Evolutionary conservation across 345 rosid genomes (phyloP), one percentile per base, ranked within the genome.

Genomic region (Hirschfeldia incana): DNA sequence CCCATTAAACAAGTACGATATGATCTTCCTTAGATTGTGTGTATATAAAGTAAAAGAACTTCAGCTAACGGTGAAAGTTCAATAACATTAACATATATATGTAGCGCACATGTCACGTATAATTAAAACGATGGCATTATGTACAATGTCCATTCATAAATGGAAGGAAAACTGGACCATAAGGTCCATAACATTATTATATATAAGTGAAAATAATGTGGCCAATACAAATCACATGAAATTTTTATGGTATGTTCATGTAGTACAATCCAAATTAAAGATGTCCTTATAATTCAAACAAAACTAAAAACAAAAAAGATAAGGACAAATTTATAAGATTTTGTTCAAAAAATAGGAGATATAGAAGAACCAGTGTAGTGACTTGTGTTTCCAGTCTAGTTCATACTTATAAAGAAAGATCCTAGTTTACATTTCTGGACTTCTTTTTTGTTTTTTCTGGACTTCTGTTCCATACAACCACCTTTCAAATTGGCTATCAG

Each of bases 191-290:
- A 72, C 68, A 67, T 17, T 65, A 30, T 53, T 53, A 57, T 55
- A 46, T 67, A 73, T 67, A 79, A 68, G 78, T 73, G 82, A 73
- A 21, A 21, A 21, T 21, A 21, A 67, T 68, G 65, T 79, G 67
- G 74, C 75, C 82, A 79, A 51, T 15, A 49, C 63, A 60, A 15
- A 73, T 79, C 82, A 79, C 82, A 79, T 79, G 82, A 51, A 73
- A 33, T 0, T 8, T 30, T 13, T 16, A 10, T 17, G 58, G 78
- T 73, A n/a, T 67, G 58, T 69, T 68, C 70, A 68, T 21, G 21
- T 17, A 68, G 70, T 79, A 68, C 78, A 37, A 33, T 59, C 73
- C 30, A 78, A 67, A 46, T 58, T 44, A 5, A 67, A 78, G 8
- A 0, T 73, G 69, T 67, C 78, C 67, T 67, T 44, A 10, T 59